phyloP scores from a whole-genome alignment of 768 basidiomycete species.

The Lentinus brumalis region DNA sequence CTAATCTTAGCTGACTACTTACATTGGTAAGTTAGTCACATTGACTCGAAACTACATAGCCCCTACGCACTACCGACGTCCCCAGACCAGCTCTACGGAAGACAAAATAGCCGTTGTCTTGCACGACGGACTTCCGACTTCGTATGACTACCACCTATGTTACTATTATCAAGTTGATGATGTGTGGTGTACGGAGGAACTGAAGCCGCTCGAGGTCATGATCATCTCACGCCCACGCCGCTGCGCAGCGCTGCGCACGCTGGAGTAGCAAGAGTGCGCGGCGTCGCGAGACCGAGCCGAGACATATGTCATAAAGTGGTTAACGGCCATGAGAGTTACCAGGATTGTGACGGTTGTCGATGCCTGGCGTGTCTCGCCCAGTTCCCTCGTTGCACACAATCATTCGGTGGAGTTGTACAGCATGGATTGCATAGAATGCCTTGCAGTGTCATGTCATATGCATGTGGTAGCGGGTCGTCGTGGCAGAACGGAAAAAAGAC shows the following conservation, averaged over 20 bases:
- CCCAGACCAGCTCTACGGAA: too few species aligned
- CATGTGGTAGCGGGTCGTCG: constrained; percentile 25
- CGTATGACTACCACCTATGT: too few species aligned
- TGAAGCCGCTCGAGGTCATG: too few species aligned
- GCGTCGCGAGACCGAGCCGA: background rate
- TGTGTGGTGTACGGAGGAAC: too few species aligned
- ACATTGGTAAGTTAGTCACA: constrained; percentile 11
- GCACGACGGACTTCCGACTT: too few species aligned
- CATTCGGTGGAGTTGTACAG: constrained; percentile 15
- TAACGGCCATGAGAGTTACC: too few species aligned
- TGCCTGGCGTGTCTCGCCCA: too few species aligned
- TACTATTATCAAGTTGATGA: too few species aligned
- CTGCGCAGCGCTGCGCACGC: background rate
- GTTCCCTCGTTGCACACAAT: background rate
- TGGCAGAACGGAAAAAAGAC: constrained; percentile 22
- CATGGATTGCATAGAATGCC: constrained; percentile 33
- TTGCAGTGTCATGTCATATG: constrained; percentile 34
- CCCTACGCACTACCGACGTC: too few species aligned
- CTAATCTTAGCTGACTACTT: constrained; percentile 12
- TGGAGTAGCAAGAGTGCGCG: too few species aligned
- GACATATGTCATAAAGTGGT: background rate
- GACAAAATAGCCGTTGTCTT: too few species aligned
- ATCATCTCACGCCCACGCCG: background rate
- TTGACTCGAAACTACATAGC: constrained; percentile 16
- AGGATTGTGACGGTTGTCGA: too few species aligned